phyloP scores from a whole-genome alignment of 441 rosid genomes.

The Raphanus hybrid region DNA sequence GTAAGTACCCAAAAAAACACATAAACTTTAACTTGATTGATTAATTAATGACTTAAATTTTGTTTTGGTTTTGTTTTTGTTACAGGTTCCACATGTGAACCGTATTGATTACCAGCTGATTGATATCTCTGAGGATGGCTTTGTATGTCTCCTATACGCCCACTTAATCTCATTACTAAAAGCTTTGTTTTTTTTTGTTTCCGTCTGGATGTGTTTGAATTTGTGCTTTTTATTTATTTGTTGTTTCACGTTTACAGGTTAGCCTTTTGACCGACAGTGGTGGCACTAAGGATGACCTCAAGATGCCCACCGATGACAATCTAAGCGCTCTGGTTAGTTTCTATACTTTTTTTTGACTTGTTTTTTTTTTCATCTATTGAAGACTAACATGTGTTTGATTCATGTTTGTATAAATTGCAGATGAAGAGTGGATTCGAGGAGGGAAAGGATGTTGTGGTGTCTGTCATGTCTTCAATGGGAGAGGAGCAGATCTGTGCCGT shows the following conservation, averaged over 20 bases:
- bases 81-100: conserved; percentile 89
- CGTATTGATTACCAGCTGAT: conserved; percentile 93
- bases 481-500: conserved; percentile 99
- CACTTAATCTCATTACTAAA: neutral
- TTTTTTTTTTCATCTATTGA: neutral
- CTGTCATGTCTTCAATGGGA: conserved; percentile 96
- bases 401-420: conserved; percentile 43
- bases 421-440: conserved; percentile 84
- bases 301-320: conserved; percentile 88
- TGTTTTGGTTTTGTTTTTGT: neutral
- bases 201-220: no score
- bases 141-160: conserved; percentile 50
- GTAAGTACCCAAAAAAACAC: conserved; percentile 41
- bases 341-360: neutral
- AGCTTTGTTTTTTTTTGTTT: neutral
- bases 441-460: conserved; percentile 88
- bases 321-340: conserved; percentile 13
- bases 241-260: conserved; percentile 54
- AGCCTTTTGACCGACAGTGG: conserved; percentile 90
- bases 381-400: neutral
- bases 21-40: neutral
- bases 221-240: no score
- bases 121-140: conserved; percentile 97
- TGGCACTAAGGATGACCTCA: conserved; percentile 93
- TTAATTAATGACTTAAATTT: neutral